A percentile compares a stretch with the other conserved stretches of the same genome.
phyloP scores from a whole-genome alignment of 176 grass and related monocot genomes.

The Tillandsia leiboldiana region DNA sequence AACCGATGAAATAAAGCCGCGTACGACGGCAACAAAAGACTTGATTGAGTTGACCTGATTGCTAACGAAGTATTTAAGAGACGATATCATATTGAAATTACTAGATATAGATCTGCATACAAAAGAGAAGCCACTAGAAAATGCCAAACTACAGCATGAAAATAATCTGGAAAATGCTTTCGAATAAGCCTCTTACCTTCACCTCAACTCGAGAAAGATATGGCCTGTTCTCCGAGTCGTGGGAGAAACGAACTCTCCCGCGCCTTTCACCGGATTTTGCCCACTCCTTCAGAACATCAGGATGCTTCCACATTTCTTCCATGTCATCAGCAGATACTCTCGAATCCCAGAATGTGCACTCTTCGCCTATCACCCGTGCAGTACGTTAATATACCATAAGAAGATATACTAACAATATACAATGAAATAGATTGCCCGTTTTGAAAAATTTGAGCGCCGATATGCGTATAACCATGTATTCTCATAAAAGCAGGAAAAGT shows the following conservation, averaged over 20 bases:
- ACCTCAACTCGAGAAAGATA: constrained; percentile 98
- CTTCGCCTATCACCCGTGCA: constrained; percentile 39
- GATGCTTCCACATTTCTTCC: constrained; percentile 72
- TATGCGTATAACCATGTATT: background rate
- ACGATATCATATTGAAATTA: too few species aligned
- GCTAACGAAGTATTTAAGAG: too few species aligned
- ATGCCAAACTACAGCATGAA: background rate
- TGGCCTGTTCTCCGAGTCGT: constrained; percentile 68
- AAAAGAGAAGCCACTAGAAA: background rate
- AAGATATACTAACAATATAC: background rate
- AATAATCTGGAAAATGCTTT: background rate
- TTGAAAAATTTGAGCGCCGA: background rate
- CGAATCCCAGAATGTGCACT: constrained; percentile 70
- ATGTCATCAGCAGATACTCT: constrained; percentile 69
- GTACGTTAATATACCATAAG: constrained; percentile 9
- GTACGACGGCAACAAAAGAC: too few species aligned
- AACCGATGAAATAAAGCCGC: background rate
- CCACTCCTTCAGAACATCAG: constrained; percentile 81
- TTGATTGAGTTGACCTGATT: too few species aligned
- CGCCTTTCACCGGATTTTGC: constrained; percentile 77
- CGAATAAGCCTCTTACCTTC: constrained; percentile 41
- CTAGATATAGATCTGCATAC: background rate
- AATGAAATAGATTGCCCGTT: background rate
- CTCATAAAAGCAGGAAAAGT: background rate
- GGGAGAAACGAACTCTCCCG: constrained; percentile 77